Percentiles rank a stretch among this genome's conserved stretches.
Evolutionary conservation across 2,329 filamentous ascomycete genomes (phyloP).

Genomic region (Pestalotiopsis fici): DNA sequence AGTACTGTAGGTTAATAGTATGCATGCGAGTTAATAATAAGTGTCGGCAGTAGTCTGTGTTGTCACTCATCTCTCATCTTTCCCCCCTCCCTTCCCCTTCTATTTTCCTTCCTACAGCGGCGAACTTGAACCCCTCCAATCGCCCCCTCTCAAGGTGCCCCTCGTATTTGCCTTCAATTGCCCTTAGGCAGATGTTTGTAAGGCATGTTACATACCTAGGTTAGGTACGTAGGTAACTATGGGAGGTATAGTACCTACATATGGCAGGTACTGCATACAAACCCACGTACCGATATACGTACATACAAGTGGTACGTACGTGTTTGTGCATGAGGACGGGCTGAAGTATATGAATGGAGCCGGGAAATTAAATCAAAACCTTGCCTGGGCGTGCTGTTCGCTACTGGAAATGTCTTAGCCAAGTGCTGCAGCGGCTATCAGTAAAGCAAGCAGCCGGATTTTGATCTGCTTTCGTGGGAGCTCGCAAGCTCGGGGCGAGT

Average conservation of each 20-base stretch:
- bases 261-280: neutral
- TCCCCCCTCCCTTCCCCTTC: too few relatives aligned
- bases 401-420: neutral
- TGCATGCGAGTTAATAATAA: neutral
- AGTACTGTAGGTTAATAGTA: neutral
- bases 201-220: too few relatives aligned
- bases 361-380: neutral
- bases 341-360: neutral
- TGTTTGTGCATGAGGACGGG: neutral
- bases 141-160: too few relatives aligned
- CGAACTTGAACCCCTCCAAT: neutral
- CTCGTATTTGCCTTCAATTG: too few relatives aligned
- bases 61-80: neutral
- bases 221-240: too few relatives aligned
- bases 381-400: neutral
- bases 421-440: conserved; percentile 4
- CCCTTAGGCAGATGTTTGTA: too few relatives aligned
- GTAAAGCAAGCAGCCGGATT: conserved; percentile 2
- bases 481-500: too few relatives aligned
- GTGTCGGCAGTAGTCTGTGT: neutral
- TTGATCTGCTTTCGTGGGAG: neutral
- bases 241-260: too few relatives aligned
- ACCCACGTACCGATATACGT: neutral
- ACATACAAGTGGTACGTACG: neutral
- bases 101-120: neutral